Evolutionary conservation across 805 yeast species (phyloP).

Genomic region (Lipomyces yamanashiensis): DNA sequence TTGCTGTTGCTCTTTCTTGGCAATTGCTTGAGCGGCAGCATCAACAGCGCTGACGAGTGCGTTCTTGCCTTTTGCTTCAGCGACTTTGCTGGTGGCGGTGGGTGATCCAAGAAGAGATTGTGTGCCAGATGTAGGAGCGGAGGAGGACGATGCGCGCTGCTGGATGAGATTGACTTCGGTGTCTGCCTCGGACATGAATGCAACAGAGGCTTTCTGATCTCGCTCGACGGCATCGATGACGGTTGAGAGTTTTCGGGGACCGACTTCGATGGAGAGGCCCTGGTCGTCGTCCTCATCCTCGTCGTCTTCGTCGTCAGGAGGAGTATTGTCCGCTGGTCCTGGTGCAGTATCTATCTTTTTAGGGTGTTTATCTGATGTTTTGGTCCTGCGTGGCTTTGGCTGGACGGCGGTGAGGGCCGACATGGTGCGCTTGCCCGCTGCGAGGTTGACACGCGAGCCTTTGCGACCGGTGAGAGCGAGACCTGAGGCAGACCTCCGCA

Average conservation of each 20-base stretch:
- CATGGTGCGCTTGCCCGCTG: constrained; percentile 25
- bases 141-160: constrained; percentile 28
- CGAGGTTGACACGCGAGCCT: constrained; percentile 22
- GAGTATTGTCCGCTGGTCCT: background rate
- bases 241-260: constrained; percentile 10
- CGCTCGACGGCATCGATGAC: constrained; percentile 1
- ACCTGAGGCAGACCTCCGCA: constrained; percentile 16
- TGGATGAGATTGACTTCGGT: constrained; percentile 10
- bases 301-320: constrained; percentile 16
- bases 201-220: constrained; percentile 10
- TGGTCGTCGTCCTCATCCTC: constrained; percentile 30
- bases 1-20: constrained; percentile 3
- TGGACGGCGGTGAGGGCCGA: constrained; percentile 13
- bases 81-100: background rate
- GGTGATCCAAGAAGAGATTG: constrained; percentile 30
- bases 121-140: constrained; percentile 34
- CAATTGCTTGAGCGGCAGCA: constrained; percentile 8
- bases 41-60: background rate
- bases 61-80: background rate
- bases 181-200: constrained; percentile 16
- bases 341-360: background rate
- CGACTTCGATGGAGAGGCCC: constrained; percentile 29
- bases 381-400: background rate
- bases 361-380: background rate
- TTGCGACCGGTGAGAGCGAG: constrained; percentile 28